Conservation (phyloP, 441 rosid genomes). For the Mallotus japonicus region DNA sequence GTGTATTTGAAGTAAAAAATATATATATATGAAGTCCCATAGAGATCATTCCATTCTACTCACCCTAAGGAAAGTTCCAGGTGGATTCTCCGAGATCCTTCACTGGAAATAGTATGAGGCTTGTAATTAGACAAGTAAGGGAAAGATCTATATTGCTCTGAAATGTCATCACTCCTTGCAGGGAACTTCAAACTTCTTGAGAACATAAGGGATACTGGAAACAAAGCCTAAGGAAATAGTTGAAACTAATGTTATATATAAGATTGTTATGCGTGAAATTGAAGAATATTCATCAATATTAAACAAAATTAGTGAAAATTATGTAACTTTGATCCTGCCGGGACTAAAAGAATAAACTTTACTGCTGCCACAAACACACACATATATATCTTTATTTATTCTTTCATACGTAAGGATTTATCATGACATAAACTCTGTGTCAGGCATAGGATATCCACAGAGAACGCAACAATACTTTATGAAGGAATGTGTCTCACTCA, state of each 20-base stretch:
- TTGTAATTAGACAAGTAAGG: slow-evolving; percentile 58
- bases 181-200: slow-evolving; percentile 74
- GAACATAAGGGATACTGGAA: slow-evolving; percentile 67
- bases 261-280: background rate
- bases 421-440: no score
- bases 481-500: background rate
- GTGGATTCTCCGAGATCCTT: slow-evolving; percentile 72
- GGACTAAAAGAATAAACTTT: no score
- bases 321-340: no score
- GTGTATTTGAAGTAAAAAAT: background rate
- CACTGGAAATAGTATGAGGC: slow-evolving; percentile 34
- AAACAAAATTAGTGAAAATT: background rate
- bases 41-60: slow-evolving; percentile 30
- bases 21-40: background rate
- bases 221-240: slow-evolving; percentile 54
- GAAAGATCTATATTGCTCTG: slow-evolving; percentile 47
- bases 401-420: no score
- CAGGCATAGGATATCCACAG: no score
- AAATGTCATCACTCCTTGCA: slow-evolving; percentile 51
- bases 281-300: background rate
- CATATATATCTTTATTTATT: no score
- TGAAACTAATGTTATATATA: background rate
- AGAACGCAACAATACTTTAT: background rate
- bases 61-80: slow-evolving; percentile 91
- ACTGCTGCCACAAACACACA: no score